Base-by-base conservation (phyloP, 139 green algal genomes). In the Dunaliella sp. region DNA sequence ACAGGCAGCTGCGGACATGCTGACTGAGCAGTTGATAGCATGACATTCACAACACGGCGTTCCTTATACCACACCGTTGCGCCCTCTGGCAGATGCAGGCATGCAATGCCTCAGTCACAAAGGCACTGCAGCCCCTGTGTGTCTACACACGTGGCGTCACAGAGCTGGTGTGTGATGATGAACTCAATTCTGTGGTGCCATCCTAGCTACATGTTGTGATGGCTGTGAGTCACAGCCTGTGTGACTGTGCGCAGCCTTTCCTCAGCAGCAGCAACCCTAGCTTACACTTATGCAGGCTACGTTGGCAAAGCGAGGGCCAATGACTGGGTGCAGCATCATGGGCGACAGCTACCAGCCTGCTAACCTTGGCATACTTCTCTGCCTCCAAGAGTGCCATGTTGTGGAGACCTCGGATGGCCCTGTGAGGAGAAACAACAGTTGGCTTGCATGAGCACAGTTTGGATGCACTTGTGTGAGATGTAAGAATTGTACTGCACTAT, bases 351-450 rank as follows among this genome's bases (percentile, higher is more conserved):
- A n/a, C n/a, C n/a, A 65, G 48, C 48, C 16, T 65, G 48, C 48
- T 80, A 73, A 91, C 90, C 85, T 86, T 86, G 1, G 90, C 91
- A 3, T 91, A 88, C 37, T 85, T 82, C 38, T 93, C 91, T 25
- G 91, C 91, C 83, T 93, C 91, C 24, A 92, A 85, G 0, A 93
- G 88, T 85, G 92, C 89, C 1, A 92, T 57, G 86, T 93, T 93
- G 86, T 90, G 86, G 2, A 93, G 86, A 3, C 88, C 91, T 0
- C 91, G 86, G 80, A 93, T 91, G 1, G 89, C 89, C 30, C 90
- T 92, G 90, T n/a, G n/a, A n/a, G n/a, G n/a, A n/a, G n/a, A n/a
- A n/a, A n/a, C n/a, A 65, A 73, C 7, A 83, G 33, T 74, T n/a
- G 7, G 3, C 31, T 79, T 32, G 0, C 78, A 82, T 12, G 26